Percentiles rank a stretch among this genome's conserved stretches.
Evolutionary conservation across 2,329 filamentous ascomycete species (phyloP).

Genomic region (Neoscytalidium dimidiatum): DNA sequence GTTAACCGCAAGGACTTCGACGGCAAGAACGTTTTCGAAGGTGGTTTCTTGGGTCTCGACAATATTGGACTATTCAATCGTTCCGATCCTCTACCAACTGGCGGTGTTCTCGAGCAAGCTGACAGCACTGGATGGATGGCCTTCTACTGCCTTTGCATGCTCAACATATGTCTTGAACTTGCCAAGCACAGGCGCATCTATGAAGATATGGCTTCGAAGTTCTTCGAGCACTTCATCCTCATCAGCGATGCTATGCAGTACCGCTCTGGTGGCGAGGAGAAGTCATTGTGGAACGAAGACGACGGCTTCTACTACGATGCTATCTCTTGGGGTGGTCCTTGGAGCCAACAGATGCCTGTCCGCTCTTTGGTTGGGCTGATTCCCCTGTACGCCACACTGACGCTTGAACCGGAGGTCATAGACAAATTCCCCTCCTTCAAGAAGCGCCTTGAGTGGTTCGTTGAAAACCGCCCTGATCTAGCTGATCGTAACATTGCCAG

Average conservation of each 20-base stretch:
- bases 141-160: slow-evolving; percentile 94
- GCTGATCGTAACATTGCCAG: slow-evolving; percentile 94
- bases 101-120: slow-evolving; percentile 90
- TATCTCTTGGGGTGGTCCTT: slow-evolving; percentile 93
- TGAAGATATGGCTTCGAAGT: slow-evolving; percentile 95
- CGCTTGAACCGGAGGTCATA: slow-evolving; percentile 89
- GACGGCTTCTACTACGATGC: slow-evolving; percentile 99
- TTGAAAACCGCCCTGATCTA: slow-evolving; percentile 81
- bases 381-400: slow-evolving; percentile 87
- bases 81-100: slow-evolving; percentile 90
- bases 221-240: slow-evolving; percentile 98
- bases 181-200: slow-evolving; percentile 94
- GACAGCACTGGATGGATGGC: slow-evolving; percentile 99
- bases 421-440: slow-evolving; percentile 92
- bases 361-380: slow-evolving; percentile 91
- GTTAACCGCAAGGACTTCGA: slow-evolving; percentile 94
- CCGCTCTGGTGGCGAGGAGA: slow-evolving; percentile 67
- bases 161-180: slow-evolving; percentile 93
- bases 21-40: slow-evolving; percentile 96
- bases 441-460: slow-evolving; percentile 90
- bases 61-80: slow-evolving; percentile 98
- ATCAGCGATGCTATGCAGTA: slow-evolving; percentile 95
- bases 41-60: slow-evolving; percentile 91
- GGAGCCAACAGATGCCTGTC: slow-evolving; percentile 89
- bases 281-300: slow-evolving; percentile 93